phyloP scores from a whole-genome alignment of 208 protist species.

The Plasmodiophora brassicae region DNA sequence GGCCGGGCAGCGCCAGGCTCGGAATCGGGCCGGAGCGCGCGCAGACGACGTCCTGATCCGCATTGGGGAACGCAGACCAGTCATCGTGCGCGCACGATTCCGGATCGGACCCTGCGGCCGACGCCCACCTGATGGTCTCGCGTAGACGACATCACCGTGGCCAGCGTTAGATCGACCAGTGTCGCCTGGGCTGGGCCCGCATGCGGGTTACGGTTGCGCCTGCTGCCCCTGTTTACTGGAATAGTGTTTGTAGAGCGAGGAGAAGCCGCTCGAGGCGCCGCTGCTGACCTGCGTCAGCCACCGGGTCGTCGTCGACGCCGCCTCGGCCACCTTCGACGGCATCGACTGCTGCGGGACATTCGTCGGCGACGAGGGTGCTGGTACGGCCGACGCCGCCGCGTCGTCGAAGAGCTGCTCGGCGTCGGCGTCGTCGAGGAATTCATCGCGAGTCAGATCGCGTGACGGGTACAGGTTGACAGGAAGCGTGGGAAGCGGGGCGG shows the following conservation, averaged over 20 bases:
- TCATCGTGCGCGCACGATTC: no score
- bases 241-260: constrained; percentile 17
- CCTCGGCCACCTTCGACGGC: background rate
- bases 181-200: no score
- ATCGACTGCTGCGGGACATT: background rate
- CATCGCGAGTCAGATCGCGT: background rate
- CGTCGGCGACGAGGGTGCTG: background rate
- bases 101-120: no score
- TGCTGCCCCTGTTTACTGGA: constrained; percentile 16
- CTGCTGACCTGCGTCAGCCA: background rate
- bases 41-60: no score
- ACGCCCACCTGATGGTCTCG: no score
- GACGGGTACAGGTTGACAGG: background rate
- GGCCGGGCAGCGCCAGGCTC: no score
- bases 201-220: no score
- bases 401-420: background rate
- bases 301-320: no score
- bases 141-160: no score
- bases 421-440: background rate
- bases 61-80: no score
- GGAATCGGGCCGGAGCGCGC: no score
- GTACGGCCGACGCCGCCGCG: background rate
- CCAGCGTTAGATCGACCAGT: no score
- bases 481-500: background rate
- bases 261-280: background rate